Evolutionary conservation across 129 eudicot species (phyloP), one percentile per base, ranked within the genome.

Genomic region (Lactuca sativa): DNA sequence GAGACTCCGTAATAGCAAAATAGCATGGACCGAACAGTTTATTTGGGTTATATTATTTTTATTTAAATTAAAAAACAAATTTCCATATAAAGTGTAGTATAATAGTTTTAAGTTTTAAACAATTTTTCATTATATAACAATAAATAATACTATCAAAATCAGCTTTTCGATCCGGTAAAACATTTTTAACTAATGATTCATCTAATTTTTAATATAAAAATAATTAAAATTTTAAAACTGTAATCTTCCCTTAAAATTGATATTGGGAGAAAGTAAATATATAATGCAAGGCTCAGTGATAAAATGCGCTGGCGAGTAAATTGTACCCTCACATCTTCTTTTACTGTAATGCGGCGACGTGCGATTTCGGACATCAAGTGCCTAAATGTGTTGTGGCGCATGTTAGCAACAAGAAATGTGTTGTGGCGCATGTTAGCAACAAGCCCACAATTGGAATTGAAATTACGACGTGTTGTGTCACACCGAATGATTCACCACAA

Each of bases 21-120:
- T 10, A 47, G 52, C 64, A 33, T 78, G 75, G 74, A 64, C 81
- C 57, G 61, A 58, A 59, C 71, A 25, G 41, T 54, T 80, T 30
- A 15, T 69, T 40, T 30, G 21, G 31, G 49, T 18, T 55, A 4
- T 55, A 13, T 14, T 25, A 25, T 25, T 25, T 25, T 25, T 25
- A 25, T 25, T 25, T 25, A 25, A 25, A 25, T 25, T 25, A 25
- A 1, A 36, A 36, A 36, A 36, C 38, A 4, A 36, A 4, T 36
- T 36, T 36, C 38, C 38, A 36, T 36, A 36, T 36, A 36, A 36
- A 36, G 3, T 36, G 6, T 36, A 36, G 38, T 36, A 2, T 36
- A 4, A 3, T 21, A 15, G 0, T 1, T 7, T 56, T 56, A 49
- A 13, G 4, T 49, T 9, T 49, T 49, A 9, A 9, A 10, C 47